phyloP scores from a whole-genome alignment of 2,329 filamentous ascomycete genomes.

The Pseudogymnoascus sp. region DNA sequence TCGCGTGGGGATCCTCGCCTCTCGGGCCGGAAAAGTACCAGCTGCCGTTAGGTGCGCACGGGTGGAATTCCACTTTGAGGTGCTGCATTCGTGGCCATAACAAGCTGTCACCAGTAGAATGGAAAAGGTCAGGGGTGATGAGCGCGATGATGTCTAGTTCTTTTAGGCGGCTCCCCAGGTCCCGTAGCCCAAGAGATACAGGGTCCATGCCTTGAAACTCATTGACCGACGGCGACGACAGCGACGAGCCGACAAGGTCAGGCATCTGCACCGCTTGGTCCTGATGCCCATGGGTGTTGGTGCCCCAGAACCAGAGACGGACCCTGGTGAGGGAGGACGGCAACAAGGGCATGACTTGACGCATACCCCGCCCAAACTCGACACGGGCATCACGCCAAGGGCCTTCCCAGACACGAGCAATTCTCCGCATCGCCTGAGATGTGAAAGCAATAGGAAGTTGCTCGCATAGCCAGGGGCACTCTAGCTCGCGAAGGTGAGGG shows the following conservation, averaged over 20 bases:
- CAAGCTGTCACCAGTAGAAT: constrained; percentile 11
- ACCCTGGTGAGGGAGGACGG: constrained; percentile 15
- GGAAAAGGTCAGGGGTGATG: constrained; percentile 19
- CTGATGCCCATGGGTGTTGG: constrained; percentile 1
- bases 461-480: constrained; percentile 22
- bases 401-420: constrained; percentile 17
- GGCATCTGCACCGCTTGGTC: constrained; percentile 18
- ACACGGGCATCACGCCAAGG: constrained; percentile 19
- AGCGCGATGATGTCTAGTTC: constrained; percentile 19
- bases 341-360: constrained; percentile 11
- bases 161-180: constrained; percentile 18
- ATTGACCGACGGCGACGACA: neutral
- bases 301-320: constrained; percentile 20
- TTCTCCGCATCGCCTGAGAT: constrained; percentile 14
- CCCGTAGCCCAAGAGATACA: constrained; percentile 18
- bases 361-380: constrained; percentile 18
- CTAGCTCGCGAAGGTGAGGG: constrained; percentile 16
- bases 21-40: constrained; percentile 22
- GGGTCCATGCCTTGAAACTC: constrained; percentile 15
- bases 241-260: constrained; percentile 16
- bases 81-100: constrained; percentile 17
- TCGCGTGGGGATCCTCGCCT: constrained; percentile 18
- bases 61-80: constrained; percentile 20
- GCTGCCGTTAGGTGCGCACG: constrained; percentile 18
- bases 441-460: constrained; percentile 17